Evolutionary conservation across 352 stramenopile species (phyloP).

Genomic region (Globisporangium mamillatum): DNA sequence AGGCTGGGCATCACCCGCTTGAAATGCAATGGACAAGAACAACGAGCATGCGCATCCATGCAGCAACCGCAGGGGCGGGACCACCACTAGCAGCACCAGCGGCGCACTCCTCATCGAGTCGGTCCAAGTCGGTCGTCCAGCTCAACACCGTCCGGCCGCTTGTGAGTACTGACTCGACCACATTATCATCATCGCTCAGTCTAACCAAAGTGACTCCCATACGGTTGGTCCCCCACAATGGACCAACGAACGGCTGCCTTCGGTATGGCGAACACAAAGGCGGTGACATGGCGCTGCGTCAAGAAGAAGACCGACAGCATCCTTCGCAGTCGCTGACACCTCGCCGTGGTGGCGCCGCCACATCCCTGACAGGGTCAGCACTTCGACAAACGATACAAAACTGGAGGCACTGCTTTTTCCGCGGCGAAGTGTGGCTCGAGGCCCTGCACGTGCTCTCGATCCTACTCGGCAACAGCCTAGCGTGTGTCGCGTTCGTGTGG

Average conservation of each 20-base stretch:
- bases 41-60: background rate
- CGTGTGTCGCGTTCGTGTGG: constrained; percentile 3
- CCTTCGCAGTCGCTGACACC: background rate
- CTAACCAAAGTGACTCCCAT: background rate
- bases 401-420: background rate
- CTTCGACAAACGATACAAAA: background rate
- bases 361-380: no score
- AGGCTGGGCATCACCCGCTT: background rate
- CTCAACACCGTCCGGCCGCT: background rate
- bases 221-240: background rate
- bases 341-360: background rate
- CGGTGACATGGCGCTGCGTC: no score
- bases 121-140: background rate
- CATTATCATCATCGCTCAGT: background rate
- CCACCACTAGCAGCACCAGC: background rate
- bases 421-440: constrained; percentile 10
- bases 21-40: background rate
- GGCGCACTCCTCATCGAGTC: background rate
- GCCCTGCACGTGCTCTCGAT: constrained; percentile 7
- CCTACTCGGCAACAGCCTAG: constrained; percentile 5
- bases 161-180: background rate
- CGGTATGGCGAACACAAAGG: background rate
- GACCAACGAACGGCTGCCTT: background rate
- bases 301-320: background rate
- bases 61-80: background rate